These are phyloP conservation scores for Pyrrhoderma noxium DNA, from an alignment of 1,284 basidiomycete species.

Conservation along the genomic window DNA sequence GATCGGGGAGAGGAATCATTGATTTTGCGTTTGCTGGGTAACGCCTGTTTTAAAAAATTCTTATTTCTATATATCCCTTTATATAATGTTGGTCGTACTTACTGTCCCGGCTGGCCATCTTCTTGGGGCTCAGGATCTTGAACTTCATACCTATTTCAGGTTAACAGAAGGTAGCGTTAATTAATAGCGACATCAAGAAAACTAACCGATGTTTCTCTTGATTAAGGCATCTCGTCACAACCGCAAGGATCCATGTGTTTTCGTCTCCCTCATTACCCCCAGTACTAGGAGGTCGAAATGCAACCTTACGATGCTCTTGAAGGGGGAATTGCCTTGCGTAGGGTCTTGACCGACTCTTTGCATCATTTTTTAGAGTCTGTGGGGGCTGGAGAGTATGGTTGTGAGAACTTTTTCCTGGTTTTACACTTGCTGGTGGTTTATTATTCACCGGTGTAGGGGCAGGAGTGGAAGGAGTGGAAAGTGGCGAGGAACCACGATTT, in stretches of 20 bases:
- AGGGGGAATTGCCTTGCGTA: conserved; percentile 56
- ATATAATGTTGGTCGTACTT: conserved; percentile 30
- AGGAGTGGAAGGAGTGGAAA: conserved; percentile 33
- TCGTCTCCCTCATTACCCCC: conserved; percentile 46
- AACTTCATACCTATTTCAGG: conserved; percentile 62
- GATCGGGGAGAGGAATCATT: conserved; percentile 73
- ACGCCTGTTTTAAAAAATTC: conserved; percentile 31
- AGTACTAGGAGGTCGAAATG: conserved; percentile 58
- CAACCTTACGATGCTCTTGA: conserved; percentile 66
- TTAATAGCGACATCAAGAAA: too few relatives aligned
- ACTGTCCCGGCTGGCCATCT: conserved; percentile 65
- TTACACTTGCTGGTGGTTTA: conserved; percentile 41
- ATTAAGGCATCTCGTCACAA: conserved; percentile 61
- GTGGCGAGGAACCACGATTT: conserved; percentile 60
- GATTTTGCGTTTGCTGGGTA: conserved; percentile 62
- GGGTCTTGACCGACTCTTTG: conserved; percentile 55
- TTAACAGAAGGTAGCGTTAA: too few relatives aligned
- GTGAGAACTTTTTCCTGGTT: conserved; percentile 50
- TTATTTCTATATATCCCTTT: conserved; percentile 1
- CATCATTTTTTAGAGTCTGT: conserved; percentile 54
- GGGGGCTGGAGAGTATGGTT: conserved; percentile 39
- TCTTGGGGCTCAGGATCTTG: conserved; percentile 76
- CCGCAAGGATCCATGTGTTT: conserved; percentile 73
- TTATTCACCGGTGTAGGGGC: conserved; percentile 32
- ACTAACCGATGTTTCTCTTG: conserved; percentile 57